Evolutionary conservation across 2,329 filamentous ascomycete species (phyloP).

Genomic region (Camptophora hylomeconis): DNA sequence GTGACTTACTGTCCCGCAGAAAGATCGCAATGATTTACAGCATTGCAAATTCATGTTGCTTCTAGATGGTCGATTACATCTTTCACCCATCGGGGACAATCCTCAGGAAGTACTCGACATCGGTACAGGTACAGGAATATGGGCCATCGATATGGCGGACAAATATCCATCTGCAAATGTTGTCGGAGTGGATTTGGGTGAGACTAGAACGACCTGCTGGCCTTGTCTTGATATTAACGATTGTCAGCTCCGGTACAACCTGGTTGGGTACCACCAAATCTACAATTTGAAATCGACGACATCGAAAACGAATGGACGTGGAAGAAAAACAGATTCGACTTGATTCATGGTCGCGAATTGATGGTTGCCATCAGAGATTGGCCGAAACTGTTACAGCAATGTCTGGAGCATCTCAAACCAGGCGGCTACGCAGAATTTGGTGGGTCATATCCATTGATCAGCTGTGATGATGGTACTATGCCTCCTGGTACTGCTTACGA

Average conservation of each 20-base stretch:
- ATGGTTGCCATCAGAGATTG: constrained; percentile 16
- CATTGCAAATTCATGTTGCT: constrained; percentile 3
- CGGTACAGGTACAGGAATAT: constrained; percentile 25
- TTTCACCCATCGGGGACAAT: constrained; percentile 17
- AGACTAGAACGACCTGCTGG: neutral
- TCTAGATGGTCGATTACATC: constrained; percentile 17
- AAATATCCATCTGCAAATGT: constrained; percentile 8
- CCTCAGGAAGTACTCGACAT: constrained; percentile 22
- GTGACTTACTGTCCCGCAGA: too few species aligned
- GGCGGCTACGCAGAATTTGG: constrained; percentile 20
- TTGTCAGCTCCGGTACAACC: constrained; percentile 7
- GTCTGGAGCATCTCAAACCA: constrained; percentile 17
- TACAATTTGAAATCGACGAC: constrained; percentile 21
- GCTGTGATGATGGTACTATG: constrained; percentile 9
- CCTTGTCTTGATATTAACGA: constrained; percentile 3
- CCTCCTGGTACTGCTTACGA: constrained; percentile 12
- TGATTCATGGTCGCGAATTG: constrained; percentile 20
- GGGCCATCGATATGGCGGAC: constrained; percentile 26
- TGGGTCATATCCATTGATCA: constrained; percentile 10
- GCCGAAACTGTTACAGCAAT: constrained; percentile 11
- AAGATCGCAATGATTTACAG: constrained; percentile 6
- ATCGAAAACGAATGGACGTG: constrained; percentile 18
- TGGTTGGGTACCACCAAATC: constrained; percentile 20
- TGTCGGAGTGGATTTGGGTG: constrained; percentile 32
- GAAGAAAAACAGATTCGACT: constrained; percentile 18